These are phyloP conservation scores for Exutisphaerella laricina DNA, from an alignment of 2,329 filamentous ascomycete species.

Conservation along the genomic window DNA sequence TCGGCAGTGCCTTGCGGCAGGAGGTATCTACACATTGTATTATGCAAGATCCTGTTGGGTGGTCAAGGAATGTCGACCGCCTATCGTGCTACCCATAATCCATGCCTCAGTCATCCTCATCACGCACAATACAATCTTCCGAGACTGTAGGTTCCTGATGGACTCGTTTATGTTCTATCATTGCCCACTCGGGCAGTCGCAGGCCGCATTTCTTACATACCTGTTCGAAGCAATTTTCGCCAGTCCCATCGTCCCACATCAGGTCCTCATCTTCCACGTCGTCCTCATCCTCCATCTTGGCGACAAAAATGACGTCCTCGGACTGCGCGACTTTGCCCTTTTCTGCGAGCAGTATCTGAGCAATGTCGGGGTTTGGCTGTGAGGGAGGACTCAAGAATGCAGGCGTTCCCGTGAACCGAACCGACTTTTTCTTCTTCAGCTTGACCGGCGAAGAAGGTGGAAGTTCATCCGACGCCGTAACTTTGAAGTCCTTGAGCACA, in stretches of 20 bases:
- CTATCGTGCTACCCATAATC: too few relatives aligned
- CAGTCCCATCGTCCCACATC: slow-evolving; percentile 22
- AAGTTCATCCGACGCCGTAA: slow-evolving; percentile 39
- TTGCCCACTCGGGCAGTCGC: slow-evolving; percentile 53
- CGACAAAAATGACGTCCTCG: too few relatives aligned
- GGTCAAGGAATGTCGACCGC: too few relatives aligned
- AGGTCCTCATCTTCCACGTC: slow-evolving; percentile 9
- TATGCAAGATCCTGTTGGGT: too few relatives aligned
- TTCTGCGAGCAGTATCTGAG: too few relatives aligned
- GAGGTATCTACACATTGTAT: too few relatives aligned
- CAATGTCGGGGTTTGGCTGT: too few relatives aligned
- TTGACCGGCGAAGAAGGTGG: not conserved
- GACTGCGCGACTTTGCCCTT: too few relatives aligned
- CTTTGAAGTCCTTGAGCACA: slow-evolving; percentile 61
- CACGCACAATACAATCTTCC: slow-evolving; percentile 1
- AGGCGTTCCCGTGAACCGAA: slow-evolving; percentile 5
- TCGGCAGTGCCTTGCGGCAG: too few relatives aligned
- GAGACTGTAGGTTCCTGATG: slow-evolving; percentile 31
- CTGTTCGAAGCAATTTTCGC: slow-evolving; percentile 18
- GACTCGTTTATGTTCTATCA: slow-evolving; percentile 52
- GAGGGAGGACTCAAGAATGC: too few relatives aligned
- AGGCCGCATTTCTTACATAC: slow-evolving; percentile 49
- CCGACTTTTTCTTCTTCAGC: not conserved
- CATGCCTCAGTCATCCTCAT: not conserved
- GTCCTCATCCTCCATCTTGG: too few relatives aligned